phyloP scores from a whole-genome alignment of 805 yeast species.

The Sugiyamaella americana region DNA sequence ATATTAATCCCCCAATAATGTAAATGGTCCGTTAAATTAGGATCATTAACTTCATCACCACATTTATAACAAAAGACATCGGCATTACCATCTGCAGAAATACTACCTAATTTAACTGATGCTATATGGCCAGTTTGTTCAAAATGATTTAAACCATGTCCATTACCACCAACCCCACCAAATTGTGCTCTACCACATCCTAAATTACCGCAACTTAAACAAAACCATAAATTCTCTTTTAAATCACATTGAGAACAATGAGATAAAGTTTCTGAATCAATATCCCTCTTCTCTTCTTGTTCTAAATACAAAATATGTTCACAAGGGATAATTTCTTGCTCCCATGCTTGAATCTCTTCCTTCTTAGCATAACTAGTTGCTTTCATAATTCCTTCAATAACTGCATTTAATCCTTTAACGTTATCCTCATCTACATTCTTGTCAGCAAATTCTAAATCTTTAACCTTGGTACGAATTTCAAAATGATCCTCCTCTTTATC shows the following conservation, averaged over 20 bases:
- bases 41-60: constrained; percentile 82
- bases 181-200: constrained; percentile 96
- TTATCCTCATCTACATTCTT: constrained; percentile 9
- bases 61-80: constrained; percentile 88
- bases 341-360: constrained; percentile 86
- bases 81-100: constrained; percentile 63
- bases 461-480: constrained; percentile 41
- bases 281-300: constrained; percentile 30
- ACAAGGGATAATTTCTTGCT: constrained; percentile 77
- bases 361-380: constrained; percentile 55
- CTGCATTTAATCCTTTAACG: constrained; percentile 21
- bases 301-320: constrained; percentile 58
- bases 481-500: constrained; percentile 57
- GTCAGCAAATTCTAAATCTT: constrained; percentile 33
- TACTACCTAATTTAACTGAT: constrained; percentile 86
- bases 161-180: constrained; percentile 90
- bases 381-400: constrained; percentile 42
- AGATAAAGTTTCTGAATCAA: constrained; percentile 15
- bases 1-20: constrained; percentile 62
- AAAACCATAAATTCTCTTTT: constrained; percentile 81
- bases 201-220: constrained; percentile 81
- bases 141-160: constrained; percentile 79
- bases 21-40: constrained; percentile 44
- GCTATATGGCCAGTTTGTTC: constrained; percentile 60
- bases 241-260: constrained; percentile 41